Evolutionary conservation across 2,329 filamentous ascomycete genomes (phyloP), one percentile per base, ranked within the genome.

Genomic region (Domatiomyces globalis): DNA sequence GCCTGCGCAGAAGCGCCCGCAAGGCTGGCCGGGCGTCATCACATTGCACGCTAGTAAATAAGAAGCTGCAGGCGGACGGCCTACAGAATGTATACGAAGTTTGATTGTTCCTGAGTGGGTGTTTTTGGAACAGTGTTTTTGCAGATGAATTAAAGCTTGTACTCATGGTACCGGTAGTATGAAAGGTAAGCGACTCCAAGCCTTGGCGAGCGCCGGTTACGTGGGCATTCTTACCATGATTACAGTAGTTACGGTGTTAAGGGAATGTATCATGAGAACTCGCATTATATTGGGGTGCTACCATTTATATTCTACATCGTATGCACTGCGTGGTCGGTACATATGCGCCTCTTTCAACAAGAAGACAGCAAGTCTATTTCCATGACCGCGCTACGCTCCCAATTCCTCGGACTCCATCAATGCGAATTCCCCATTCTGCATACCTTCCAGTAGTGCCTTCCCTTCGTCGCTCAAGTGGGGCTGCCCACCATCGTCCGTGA

Each of bases 401-500:
- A 29, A 5, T 10, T 9, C 27, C 45, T 47, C 45, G 9, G 45
- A 29, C 27, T 47, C 45, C 27, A 33, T 33, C 17, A 47, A 29
- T 1, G 17, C 17, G 45, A 56, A 61, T 7, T 55, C 43, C 43
- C 53, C 48, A 25, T 69, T 66, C 51, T 78, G 76, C 55, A 85
- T 60, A 1, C 74, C 74, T 52, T 76, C 68, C 49, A 85, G 65
- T 3, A 69, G 77, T 61, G 69, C 69, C 55, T 72, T 70, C n/a
- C 82, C 82, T 47, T 84, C 80, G 46, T 73, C 69, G 0, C 76
- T 84, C 58, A 85, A 65, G 55, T 81, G 74, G 0, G 82, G 82
- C 61, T 73, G 76, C 1, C 82, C 82, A 25, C 75, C 63, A 0
- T 76, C 72, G 48, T 77, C 78, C n/a, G 79, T 73, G 0, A 73